phyloP scores from a whole-genome alignment of 352 stramenopile species.

The Phytopythium kandeliae region DNA sequence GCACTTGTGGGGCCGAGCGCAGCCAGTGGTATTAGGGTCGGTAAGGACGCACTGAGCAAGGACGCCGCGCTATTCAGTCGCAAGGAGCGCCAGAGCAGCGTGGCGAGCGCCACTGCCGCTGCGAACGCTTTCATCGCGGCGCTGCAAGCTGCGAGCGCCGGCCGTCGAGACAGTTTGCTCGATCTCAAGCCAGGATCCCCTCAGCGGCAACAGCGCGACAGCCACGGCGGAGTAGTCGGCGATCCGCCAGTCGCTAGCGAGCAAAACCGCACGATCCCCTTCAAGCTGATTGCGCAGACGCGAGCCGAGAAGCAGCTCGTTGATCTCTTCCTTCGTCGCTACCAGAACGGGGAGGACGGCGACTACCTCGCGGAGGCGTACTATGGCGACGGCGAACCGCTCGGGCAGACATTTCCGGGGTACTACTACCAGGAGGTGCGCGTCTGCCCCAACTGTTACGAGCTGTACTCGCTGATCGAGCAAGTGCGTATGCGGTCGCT shows the following conservation, averaged over 20 bases:
- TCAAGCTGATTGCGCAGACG: conserved; percentile 78
- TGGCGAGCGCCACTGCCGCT: conserved; percentile 40
- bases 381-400: conserved; percentile 67
- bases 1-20: background rate
- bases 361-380: conserved; percentile 72
- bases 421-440: conserved; percentile 84
- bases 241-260: conserved; percentile 9
- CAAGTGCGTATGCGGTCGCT: conserved; percentile 64
- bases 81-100: conserved; percentile 33
- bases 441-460: conserved; percentile 75
- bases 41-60: background rate
- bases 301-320: conserved; percentile 75
- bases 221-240: conserved; percentile 1
- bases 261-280: conserved; percentile 47
- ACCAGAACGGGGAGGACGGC: conserved; percentile 66
- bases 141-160: conserved; percentile 19
- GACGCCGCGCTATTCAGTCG: conserved; percentile 7
- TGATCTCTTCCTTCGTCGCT: conserved; percentile 71
- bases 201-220: conserved; percentile 23
- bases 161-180: conserved; percentile 12
- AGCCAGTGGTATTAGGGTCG: background rate
- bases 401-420: conserved; percentile 67
- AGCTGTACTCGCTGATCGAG: conserved; percentile 75
- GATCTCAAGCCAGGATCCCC: conserved; percentile 27
- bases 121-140: conserved; percentile 50